Conservation (phyloP, 306 rosid species). For the Vigna nakashimae region DNA sequence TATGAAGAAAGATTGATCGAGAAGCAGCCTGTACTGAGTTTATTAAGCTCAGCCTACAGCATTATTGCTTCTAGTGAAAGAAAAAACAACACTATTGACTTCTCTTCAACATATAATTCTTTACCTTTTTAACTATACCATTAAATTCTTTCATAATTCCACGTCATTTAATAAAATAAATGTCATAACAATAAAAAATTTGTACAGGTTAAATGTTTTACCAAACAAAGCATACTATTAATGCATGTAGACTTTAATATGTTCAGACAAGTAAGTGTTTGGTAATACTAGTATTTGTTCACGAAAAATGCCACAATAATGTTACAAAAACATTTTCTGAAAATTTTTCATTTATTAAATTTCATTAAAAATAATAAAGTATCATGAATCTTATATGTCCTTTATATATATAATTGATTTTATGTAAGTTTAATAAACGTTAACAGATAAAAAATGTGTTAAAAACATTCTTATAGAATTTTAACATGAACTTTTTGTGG, state of each 20-base stretch:
- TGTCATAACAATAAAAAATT: background rate
- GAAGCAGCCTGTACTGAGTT: background rate
- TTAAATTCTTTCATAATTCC: background rate
- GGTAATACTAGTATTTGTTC: no score
- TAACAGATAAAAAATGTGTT: no score
- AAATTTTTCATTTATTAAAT: no score
- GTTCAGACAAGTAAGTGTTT: background rate
- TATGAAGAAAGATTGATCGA: background rate
- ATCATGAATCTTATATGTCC: no score
- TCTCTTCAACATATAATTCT: background rate
- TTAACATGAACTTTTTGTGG: no score
- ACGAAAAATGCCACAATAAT: no score
- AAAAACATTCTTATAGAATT: no score
- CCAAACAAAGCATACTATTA: conserved; percentile 4
- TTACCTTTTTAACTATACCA: background rate
- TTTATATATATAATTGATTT: no score
- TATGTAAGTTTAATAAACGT: no score
- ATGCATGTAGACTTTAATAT: background rate
- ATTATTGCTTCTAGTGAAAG: background rate
- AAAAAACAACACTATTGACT: background rate
- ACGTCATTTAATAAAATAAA: background rate
- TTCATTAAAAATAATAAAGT: no score
- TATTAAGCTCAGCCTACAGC: background rate
- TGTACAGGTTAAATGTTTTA: background rate
- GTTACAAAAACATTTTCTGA: no score